A percentile compares a stretch with the other conserved stretches of the same genome.
Evolutionary conservation across 345 rosid species (phyloP).

Genomic region (rapeseed (Brassica napus)): Da-Ae NC_063450.1:46053501-46054000

Average conservation of each 20-base stretch:
- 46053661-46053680: constrained; percentile 16
- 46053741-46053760: constrained; percentile 17
- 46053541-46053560: constrained; percentile 24
- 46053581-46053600: constrained; percentile 6
- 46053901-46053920: constrained; percentile 12
- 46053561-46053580: constrained; percentile 24
- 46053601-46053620: constrained; percentile 14
- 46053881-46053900: constrained; percentile 26
- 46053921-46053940: constrained; percentile 5
- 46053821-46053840: constrained; percentile 31
- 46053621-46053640: constrained; percentile 14
- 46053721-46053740: constrained; percentile 10
- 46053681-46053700: constrained; percentile 17
- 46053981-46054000: constrained; percentile 19
- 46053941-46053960: constrained; percentile 11
- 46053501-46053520: constrained; percentile 30
- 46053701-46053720: constrained; percentile 17
- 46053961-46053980: constrained; percentile 13
- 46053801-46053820: constrained; percentile 57
- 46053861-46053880: constrained; percentile 1
- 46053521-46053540: constrained; percentile 14
- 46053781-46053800: constrained; percentile 15
- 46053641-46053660: constrained; percentile 22
- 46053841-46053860: constrained; percentile 25
- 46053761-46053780: constrained; percentile 16